A percentile compares a stretch with the other conserved stretches of the same genome.
phyloP scores from a whole-genome alignment of 2,329 filamentous ascomycete species.

The Chlorencoelia australis region DNA sequence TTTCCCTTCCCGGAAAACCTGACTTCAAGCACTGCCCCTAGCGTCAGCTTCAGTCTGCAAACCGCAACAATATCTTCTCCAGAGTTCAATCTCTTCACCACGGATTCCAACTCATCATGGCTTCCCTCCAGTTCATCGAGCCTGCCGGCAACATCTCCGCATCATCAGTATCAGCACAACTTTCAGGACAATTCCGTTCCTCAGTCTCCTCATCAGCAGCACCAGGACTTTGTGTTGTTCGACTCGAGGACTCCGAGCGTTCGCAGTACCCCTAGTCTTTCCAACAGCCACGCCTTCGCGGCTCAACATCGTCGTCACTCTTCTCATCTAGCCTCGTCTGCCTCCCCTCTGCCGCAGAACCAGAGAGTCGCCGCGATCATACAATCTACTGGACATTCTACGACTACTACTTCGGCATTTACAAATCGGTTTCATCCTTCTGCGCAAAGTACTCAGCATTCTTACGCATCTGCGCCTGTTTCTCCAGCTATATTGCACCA shows the following conservation, averaged over 20 bases:
- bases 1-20: conserved; percentile 50
- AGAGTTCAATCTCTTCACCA: conserved; percentile 70
- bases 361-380: conserved; percentile 50
- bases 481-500: conserved; percentile 49
- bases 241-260: conserved; percentile 22
- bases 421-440: conserved; percentile 47
- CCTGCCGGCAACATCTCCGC: conserved; percentile 54
- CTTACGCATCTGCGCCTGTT: conserved; percentile 55
- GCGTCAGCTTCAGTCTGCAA: conserved; percentile 45
- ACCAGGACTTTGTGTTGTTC: conserved; percentile 64
- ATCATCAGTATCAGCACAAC: conserved; percentile 32
- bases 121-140: conserved; percentile 57
- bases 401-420: conserved; percentile 42
- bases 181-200: not conserved
- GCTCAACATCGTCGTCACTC: conserved; percentile 40
- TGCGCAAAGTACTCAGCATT: conserved; percentile 38
- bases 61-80: conserved; percentile 51
- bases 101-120: conserved; percentile 74
- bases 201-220: conserved; percentile 11
- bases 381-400: conserved; percentile 45
- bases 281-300: conserved; percentile 28
- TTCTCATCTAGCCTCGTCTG: conserved; percentile 41
- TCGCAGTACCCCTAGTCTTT: conserved; percentile 26
- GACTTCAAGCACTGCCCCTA: conserved; percentile 55
- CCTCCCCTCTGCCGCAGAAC: conserved; percentile 40